A percentile compares a stretch with the other conserved stretches of the same genome.
Conservation (phyloP, 2,329 filamentous ascomycete species). For the Colletotrichum filicis region DNA sequence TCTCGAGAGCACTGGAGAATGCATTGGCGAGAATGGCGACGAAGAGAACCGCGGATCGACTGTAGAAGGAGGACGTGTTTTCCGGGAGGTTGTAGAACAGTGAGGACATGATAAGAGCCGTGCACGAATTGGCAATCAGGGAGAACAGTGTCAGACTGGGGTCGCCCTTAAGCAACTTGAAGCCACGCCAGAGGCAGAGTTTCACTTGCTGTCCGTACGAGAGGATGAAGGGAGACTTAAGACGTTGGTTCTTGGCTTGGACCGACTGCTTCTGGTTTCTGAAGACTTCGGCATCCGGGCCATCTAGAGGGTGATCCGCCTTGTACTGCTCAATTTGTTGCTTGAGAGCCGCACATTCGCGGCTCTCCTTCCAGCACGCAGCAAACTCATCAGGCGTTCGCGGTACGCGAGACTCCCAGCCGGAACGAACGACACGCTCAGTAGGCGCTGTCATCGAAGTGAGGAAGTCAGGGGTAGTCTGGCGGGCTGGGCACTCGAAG, state of each 20-base stretch:
- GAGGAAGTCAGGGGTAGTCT: constrained; percentile 80
- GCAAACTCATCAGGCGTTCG: constrained; percentile 46
- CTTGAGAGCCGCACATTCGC: constrained; percentile 41
- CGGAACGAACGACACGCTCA: constrained; percentile 40
- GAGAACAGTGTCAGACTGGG: constrained; percentile 50
- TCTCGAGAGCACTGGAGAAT: constrained; percentile 49
- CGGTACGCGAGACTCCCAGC: constrained; percentile 42
- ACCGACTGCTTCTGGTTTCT: constrained; percentile 19
- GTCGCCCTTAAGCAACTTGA: constrained; percentile 52
- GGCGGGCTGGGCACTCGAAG: constrained; percentile 64
- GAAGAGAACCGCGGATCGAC: constrained; percentile 61
- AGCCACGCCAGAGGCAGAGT: constrained; percentile 54
- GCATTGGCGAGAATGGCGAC: constrained; percentile 65
- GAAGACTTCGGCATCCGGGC: constrained; percentile 23
- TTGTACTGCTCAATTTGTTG: constrained; percentile 44
- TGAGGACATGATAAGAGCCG: constrained; percentile 62
- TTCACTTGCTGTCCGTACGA: constrained; percentile 57
- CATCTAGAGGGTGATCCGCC: constrained; percentile 15
- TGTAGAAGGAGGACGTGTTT: constrained; percentile 56
- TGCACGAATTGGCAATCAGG: constrained; percentile 55
- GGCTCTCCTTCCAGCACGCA: constrained; percentile 41
- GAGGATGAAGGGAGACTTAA: constrained; percentile 61
- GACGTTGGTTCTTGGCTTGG: constrained; percentile 51
- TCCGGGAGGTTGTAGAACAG: constrained; percentile 60
- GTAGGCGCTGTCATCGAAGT: constrained; percentile 64